Conservation (phyloP, 176 grass and related monocot genomes). For the Coix lacrymajobi region DNA sequence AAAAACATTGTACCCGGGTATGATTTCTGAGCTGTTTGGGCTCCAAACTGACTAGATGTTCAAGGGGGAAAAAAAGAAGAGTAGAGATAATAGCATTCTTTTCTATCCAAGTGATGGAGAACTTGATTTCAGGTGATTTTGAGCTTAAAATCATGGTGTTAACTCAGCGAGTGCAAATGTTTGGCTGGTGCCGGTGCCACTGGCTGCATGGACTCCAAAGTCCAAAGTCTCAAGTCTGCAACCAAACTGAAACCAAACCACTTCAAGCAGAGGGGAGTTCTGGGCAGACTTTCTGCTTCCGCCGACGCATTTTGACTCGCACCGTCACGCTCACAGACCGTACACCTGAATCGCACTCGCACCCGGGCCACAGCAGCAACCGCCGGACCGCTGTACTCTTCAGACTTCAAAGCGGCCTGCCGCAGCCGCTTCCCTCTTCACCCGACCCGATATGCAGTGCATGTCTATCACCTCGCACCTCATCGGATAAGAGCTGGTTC, state of each 20-base stretch:
- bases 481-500: not conserved
- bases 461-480: not conserved
- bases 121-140: no score
- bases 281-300: not conserved
- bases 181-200: not conserved
- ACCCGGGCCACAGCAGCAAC: not conserved
- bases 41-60: no score
- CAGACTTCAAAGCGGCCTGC: not conserved
- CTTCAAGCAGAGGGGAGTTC: not conserved
- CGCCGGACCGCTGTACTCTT: not conserved
- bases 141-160: no score
- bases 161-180: no score
- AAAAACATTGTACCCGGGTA: no score
- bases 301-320: not conserved
- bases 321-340: not conserved
- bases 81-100: no score
- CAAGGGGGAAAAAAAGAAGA: no score
- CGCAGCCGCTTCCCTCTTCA: not conserved
- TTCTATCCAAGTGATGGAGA: no score
- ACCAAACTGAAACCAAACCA: not conserved
- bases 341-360: not conserved
- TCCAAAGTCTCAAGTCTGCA: not conserved
- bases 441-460: no score
- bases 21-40: no score
- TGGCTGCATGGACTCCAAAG: not conserved